Evolutionary conservation across 352 stramenopile species (phyloP).

Genomic region (Elongisporangium prolatum): DNA sequence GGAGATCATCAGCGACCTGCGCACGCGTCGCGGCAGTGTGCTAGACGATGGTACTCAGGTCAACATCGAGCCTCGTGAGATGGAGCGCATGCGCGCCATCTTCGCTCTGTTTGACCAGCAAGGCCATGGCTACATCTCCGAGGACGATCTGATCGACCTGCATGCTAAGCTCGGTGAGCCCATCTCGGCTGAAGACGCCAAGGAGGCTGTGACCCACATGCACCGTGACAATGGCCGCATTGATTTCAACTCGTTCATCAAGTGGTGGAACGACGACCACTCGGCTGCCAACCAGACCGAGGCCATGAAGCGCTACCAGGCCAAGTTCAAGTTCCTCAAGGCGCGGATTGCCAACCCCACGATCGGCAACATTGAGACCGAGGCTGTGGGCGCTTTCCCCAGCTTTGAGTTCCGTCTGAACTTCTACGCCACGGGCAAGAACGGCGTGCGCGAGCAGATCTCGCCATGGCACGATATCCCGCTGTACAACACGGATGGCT

Average conservation of each 20-base stretch:
- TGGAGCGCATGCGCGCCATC: constrained; percentile 84
- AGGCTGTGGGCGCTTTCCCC: constrained; percentile 73
- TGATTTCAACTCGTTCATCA: constrained; percentile 86
- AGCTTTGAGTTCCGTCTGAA: constrained; percentile 88
- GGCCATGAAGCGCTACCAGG: constrained; percentile 79
- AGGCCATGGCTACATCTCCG: constrained; percentile 72
- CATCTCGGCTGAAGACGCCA: constrained; percentile 68
- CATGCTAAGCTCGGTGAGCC: constrained; percentile 81
- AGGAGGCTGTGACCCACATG: constrained; percentile 72
- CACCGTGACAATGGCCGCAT: constrained; percentile 58
- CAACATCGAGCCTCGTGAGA: constrained; percentile 74
- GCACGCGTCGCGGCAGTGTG: constrained; percentile 55
- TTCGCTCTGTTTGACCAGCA: constrained; percentile 83
- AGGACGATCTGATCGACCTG: constrained; percentile 72
- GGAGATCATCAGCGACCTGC: constrained; percentile 45
- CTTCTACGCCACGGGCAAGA: constrained; percentile 82
- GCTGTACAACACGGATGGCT: constrained; percentile 88
- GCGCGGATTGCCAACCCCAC: constrained; percentile 79
- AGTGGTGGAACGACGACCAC: constrained; percentile 88
- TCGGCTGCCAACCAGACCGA: constrained; percentile 59
- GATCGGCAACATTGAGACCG: constrained; percentile 76
- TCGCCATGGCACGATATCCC: constrained; percentile 98
- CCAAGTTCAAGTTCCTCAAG: constrained; percentile 90
- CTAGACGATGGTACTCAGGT: constrained; percentile 77
- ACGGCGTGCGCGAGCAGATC: constrained; percentile 80